phyloP scores from a whole-genome alignment of 768 basidiomycete species.

The Xerocomus potaroensis region DNA sequence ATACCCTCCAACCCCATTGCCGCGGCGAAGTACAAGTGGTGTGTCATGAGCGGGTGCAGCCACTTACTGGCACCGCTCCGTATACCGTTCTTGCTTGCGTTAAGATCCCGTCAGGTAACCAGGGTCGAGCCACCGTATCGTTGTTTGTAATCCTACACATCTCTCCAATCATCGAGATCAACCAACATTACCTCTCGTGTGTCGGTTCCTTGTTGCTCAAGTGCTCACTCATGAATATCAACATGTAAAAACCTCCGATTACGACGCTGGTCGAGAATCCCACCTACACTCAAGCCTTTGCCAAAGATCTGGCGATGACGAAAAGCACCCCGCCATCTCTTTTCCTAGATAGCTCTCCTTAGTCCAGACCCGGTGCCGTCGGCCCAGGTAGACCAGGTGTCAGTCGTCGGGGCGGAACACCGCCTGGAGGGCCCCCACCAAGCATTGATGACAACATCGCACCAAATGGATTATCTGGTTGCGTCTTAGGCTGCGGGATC shows the following conservation, averaged over 20 bases:
- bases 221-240: neutral
- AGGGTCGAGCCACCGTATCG: constrained; percentile 11
- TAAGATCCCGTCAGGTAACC: constrained; percentile 12
- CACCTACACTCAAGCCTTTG: constrained; percentile 6
- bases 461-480: constrained; percentile 75
- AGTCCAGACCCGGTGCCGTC: constrained; percentile 27
- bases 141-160: constrained; percentile 15
- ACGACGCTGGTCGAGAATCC: constrained; percentile 4
- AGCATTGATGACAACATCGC: constrained; percentile 89
- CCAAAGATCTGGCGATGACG: constrained; percentile 6
- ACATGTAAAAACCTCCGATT: constrained; percentile 4
- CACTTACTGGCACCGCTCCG: constrained; percentile 7
- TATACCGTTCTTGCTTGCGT: constrained; percentile 11
- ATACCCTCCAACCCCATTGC: constrained; percentile 25
- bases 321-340: constrained; percentile 6
- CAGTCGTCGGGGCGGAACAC: constrained; percentile 25
- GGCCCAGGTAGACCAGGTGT: constrained; percentile 26
- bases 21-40: constrained; percentile 43
- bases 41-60: constrained; percentile 13
- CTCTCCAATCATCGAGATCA: neutral
- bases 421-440: constrained; percentile 54
- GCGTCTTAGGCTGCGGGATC: constrained; percentile 70
- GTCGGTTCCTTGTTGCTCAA: neutral
- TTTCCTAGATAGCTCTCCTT: neutral
- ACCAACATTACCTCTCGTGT: neutral